Conservation (phyloP, 2,329 filamentous ascomycete species). For the Aspergillus floridensis region DNA sequence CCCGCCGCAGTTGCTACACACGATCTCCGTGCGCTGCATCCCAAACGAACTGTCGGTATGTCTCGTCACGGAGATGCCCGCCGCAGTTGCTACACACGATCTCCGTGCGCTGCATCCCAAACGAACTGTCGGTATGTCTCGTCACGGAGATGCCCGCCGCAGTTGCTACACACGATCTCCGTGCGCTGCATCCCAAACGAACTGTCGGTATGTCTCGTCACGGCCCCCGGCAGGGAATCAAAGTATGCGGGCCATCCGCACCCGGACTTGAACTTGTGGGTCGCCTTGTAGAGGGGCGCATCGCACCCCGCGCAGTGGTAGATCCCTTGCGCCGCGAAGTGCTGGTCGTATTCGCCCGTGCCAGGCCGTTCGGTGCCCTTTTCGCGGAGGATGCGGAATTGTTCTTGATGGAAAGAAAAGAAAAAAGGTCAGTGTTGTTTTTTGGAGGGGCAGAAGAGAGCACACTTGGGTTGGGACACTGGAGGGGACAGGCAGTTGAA, state of each 20-base stretch:
- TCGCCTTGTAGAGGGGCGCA: conserved; percentile 85
- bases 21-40: conserved; percentile 87
- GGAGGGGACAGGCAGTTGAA: neutral
- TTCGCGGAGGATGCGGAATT: conserved; percentile 89
- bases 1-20: conserved; percentile 90
- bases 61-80: conserved; percentile 81
- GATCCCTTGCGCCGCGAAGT: conserved; percentile 70
- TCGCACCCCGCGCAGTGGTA: conserved; percentile 87
- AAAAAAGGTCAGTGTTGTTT: too few species aligned
- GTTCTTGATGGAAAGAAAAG: conserved; percentile 58
- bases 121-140: conserved; percentile 69
- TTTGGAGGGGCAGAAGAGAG: too few species aligned
- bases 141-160: conserved; percentile 88
- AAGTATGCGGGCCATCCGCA: conserved; percentile 99
- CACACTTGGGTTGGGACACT: conserved; percentile 35
- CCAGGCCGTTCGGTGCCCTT: conserved; percentile 85
- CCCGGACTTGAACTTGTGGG: conserved; percentile 92
- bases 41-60: conserved; percentile 75
- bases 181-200: conserved; percentile 79
- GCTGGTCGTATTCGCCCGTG: conserved; percentile 82
- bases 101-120: conserved; percentile 85
- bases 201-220: conserved; percentile 74
- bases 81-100: conserved; percentile 95
- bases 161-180: conserved; percentile 93
- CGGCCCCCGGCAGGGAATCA: conserved; percentile 87